Percentiles rank a stretch among this genome's conserved stretches.
Conservation (phyloP, 2,329 filamentous ascomycete genomes). For the Fusarium chlamydosporum region DNA sequence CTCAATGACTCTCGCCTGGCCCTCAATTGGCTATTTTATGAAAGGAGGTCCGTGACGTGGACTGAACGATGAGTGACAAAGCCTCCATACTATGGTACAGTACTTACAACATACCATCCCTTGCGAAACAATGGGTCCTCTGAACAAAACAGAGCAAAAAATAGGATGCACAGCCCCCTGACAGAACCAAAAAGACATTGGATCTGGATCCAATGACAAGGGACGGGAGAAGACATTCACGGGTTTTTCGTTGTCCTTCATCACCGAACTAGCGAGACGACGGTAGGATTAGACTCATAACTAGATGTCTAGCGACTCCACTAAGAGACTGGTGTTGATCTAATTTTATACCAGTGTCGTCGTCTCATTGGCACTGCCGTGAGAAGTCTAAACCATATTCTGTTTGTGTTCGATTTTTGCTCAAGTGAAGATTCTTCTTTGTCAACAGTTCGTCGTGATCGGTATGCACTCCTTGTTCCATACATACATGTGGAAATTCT, state of each 20-base stretch:
- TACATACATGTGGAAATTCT: constrained; percentile 19
- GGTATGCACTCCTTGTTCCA: constrained; percentile 14
- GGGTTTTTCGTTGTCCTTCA: constrained; percentile 14
- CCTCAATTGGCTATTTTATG: constrained; percentile 39
- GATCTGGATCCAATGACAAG: constrained; percentile 32
- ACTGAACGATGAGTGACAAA: constrained; percentile 33
- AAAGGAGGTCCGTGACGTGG: constrained; percentile 49
- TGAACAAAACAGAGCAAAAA: constrained; percentile 15
- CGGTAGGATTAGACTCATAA: constrained; percentile 43
- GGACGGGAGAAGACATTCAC: constrained; percentile 1
- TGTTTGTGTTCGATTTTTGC: neutral
- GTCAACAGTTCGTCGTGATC: neutral
- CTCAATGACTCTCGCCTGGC: constrained; percentile 42
- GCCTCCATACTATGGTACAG: too few relatives aligned
- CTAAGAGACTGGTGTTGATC: constrained; percentile 18
- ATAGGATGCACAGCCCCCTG: constrained; percentile 40
- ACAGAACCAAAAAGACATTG: constrained; percentile 21
- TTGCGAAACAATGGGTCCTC: constrained; percentile 38
- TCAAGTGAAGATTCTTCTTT: neutral
- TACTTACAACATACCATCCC: constrained; percentile 18
- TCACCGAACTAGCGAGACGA: constrained; percentile 13
- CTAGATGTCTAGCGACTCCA: constrained; percentile 36
- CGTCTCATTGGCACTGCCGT: constrained; percentile 7
- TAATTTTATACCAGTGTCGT: constrained; percentile 32
- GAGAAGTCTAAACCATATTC: neutral